Evolutionary conservation across 2,329 filamentous ascomycete species (phyloP).

Genomic region (Trichothecium sympodiale): DNA sequence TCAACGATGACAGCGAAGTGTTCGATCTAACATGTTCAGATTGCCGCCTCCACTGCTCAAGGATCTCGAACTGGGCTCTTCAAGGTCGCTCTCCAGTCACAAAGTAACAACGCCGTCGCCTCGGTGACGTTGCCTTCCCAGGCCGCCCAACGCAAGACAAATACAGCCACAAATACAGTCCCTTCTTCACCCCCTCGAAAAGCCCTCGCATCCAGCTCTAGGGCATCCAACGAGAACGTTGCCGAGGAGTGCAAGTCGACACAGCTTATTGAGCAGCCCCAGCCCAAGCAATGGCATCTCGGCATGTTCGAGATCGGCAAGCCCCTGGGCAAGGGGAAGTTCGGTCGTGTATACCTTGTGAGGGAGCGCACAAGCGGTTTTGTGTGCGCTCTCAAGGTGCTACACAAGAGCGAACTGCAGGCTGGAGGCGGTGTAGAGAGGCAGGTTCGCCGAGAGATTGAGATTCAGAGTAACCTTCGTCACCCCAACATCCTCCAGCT

Average conservation of each 20-base stretch:
- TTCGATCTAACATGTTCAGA: slow-evolving; percentile 11
- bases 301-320: slow-evolving; percentile 92
- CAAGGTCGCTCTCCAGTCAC: slow-evolving; percentile 74
- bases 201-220: slow-evolving; percentile 26
- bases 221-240: slow-evolving; percentile 36
- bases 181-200: slow-evolving; percentile 43
- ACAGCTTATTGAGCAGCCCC: slow-evolving; percentile 33
- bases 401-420: slow-evolving; percentile 75
- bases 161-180: slow-evolving; percentile 11
- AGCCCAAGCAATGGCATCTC: slow-evolving; percentile 64
- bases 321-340: slow-evolving; percentile 78
- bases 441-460: slow-evolving; percentile 78
- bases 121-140: slow-evolving; percentile 60
- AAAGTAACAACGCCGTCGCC: slow-evolving; percentile 55
- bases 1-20: slow-evolving; percentile 26
- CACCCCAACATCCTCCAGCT: slow-evolving; percentile 78
- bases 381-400: slow-evolving; percentile 76
- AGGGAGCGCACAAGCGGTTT: slow-evolving; percentile 70
- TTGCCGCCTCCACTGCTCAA: slow-evolving; percentile 26
- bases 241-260: slow-evolving; percentile 2
- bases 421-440: slow-evolving; percentile 65
- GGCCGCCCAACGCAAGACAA: slow-evolving; percentile 43
- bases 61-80: slow-evolving; percentile 68
- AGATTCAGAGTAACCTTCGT: slow-evolving; percentile 78
- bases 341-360: slow-evolving; percentile 75